Base-by-base conservation (phyloP, 768 basidiomycete species). In the Mycena capillaripes region DNA sequence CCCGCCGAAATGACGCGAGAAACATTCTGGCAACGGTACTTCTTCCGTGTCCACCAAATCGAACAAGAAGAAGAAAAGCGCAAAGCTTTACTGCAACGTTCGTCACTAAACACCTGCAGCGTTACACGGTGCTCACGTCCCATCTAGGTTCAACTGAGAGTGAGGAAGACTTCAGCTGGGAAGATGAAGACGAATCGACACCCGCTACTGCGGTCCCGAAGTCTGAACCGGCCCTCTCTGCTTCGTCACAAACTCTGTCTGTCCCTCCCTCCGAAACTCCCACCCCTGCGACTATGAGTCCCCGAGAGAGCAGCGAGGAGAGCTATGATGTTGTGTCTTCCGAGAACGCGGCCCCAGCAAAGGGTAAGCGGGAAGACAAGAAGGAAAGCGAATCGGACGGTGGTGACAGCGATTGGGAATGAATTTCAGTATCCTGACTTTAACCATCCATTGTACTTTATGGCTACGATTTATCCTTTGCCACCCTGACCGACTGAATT, bases 151-250 rank as follows among this genome's bases (percentile, higher is more conserved):
- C 91, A 4, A 81, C 85, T 10, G 90, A 93, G 68, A 89, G 87
- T 30, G 96, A 97, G 53, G 96, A 97, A 38, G 93, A 95, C 69
- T 96, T 97, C 81, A 93, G 90, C 76, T 97, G 96, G 96, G 96
- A 97, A 79, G 95, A 95, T 60, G 95, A 97, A n/a, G 95, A 95
- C n/a, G 93, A 93, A 59, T 68, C 78, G 1, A 63, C 71, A 40
- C 66, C 59, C 70, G 19, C 68, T 44, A 44, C 65, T 32, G 48
- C 64, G 4, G 58, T 66, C 48, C 25, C 68, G 57, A 66, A 68
- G 58, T 42, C 69, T 48, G 21, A 58, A 21, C 21, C 63, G 29
- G 23, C 61, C n/a, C 55, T 12, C 1, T 4, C 46, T 11, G 42
- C 53, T 56, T 29, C 61, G 16, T n/a, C 68, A 34, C 50, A 55